Conservation (phyloP, 108 stramenopile species). For the Conticribra guillardii region DNA sequence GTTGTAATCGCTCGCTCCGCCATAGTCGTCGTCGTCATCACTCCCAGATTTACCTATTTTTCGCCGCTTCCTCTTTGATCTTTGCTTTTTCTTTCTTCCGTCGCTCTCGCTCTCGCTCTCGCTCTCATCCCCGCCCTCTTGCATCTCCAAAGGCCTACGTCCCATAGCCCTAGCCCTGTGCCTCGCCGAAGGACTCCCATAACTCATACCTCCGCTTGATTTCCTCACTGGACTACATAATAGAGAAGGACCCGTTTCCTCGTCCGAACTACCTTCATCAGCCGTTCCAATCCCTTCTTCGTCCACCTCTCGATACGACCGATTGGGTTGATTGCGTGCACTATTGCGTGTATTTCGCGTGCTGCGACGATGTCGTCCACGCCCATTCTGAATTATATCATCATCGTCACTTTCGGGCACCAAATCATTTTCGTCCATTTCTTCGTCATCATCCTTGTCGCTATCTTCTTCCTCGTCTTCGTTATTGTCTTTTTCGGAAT, state of each 20-base stretch:
- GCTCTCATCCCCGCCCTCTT: slow-evolving; percentile 28
- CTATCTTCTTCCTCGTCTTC: slow-evolving; percentile 35
- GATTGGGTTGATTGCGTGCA: slow-evolving; percentile 1
- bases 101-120: slow-evolving; percentile 14
- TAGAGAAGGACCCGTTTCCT: slow-evolving; percentile 27
- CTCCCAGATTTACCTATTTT: slow-evolving; percentile 11
- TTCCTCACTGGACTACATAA: slow-evolving; percentile 35
- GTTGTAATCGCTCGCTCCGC: slow-evolving; percentile 18
- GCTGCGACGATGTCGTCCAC: background rate
- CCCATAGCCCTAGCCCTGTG: slow-evolving; percentile 13
- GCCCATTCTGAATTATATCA: no score
- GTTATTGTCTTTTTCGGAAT: slow-evolving; percentile 30
- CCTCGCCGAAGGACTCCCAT: slow-evolving; percentile 30
- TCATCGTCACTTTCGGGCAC: no score
- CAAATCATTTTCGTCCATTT: slow-evolving; percentile 16
- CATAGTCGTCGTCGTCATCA: slow-evolving; percentile 16
- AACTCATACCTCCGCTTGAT: slow-evolving; percentile 1
- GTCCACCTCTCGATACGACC: slow-evolving; percentile 13
- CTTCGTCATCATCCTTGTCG: slow-evolving; percentile 42
- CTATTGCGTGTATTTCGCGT: background rate
- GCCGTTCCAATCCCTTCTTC: slow-evolving; percentile 46
- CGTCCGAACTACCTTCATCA: slow-evolving; percentile 39
- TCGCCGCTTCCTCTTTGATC: background rate
- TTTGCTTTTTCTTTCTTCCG: background rate
- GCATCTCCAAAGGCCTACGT: slow-evolving; percentile 47